Evolutionary conservation across 192 early-diverging fungal species (phyloP).

Genomic region (Backusella luteola): DNA sequence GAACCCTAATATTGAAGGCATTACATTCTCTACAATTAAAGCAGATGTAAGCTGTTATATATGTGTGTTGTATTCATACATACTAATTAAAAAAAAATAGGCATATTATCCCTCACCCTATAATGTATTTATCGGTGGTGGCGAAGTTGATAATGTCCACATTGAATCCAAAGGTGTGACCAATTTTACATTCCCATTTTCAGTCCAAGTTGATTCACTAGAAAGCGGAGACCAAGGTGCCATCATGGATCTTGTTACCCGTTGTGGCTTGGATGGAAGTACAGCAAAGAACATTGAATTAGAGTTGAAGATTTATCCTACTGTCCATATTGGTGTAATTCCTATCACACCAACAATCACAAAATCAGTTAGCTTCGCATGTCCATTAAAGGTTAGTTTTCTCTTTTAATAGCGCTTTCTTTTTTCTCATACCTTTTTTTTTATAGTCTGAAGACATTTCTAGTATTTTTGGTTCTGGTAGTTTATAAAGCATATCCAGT

Average conservation of each 20-base stretch:
- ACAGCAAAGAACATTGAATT: conserved; percentile 28
- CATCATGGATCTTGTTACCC: conserved; percentile 38
- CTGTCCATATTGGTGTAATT: conserved; percentile 46
- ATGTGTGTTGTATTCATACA: neutral
- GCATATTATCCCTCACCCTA: conserved; percentile 49
- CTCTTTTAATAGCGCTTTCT: neutral
- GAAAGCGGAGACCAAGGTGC: conserved; percentile 34
- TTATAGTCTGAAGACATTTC: neutral
- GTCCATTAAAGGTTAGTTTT: conserved; percentile 38
- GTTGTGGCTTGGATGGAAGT: conserved; percentile 44
- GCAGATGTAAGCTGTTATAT: conserved; percentile 40
- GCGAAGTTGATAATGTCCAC: conserved; percentile 37
- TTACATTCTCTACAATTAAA: conserved; percentile 44
- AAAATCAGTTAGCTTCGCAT: conserved; percentile 35
- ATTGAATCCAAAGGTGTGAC: conserved; percentile 38
- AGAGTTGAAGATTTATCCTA: conserved; percentile 46
- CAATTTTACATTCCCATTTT: conserved; percentile 47
- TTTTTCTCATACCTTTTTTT: neutral
- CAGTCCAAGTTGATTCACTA: conserved; percentile 28
- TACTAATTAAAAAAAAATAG: conserved; percentile 18
- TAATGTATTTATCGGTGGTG: conserved; percentile 46
- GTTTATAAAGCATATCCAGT: neutral
- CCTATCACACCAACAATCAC: conserved; percentile 41
- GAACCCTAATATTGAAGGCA: conserved; percentile 49
- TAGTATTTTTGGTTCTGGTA: neutral